Base-by-base conservation (phyloP, 2,329 filamentous ascomycete species). In the Emericellopsis atlantica region DNA sequence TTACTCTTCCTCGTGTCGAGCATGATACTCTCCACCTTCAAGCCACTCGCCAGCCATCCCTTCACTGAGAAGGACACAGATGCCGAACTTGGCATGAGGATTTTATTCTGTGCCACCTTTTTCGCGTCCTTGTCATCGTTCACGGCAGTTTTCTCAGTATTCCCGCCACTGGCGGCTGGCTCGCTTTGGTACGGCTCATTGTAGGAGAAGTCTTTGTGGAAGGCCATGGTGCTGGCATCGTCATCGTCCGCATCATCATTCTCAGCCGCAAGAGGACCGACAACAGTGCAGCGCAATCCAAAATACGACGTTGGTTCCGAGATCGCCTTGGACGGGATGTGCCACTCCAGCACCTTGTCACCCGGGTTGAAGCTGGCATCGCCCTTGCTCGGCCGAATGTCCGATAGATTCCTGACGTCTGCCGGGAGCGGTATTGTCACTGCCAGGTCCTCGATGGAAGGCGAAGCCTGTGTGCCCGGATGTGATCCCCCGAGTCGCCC, bases 291-390 rank as follows among this genome's bases (percentile, higher is more conserved):
- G 39, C 84, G 76, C 33, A 96, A 67, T 1, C 77, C 81, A 40
- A 87, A 87, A 41, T 76, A 78, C 2, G 80, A 74, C 14, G 74
- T 71, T 2, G 83, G 72, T 1, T 74, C 71, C 1, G 76, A 72
- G 3, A 88, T 70, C 43, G 94, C 88, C 60, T 87, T 89, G 21
- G 76, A 74, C 1, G 80, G 76, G 33, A 96, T 77, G 43, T 79
- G 75, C 90, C 90, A 96, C 58, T 94, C 84, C 8, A 95, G 67
- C 2, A 74, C 59, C 37, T 73, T 72, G 39, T 85, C 86, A 2
- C 78, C 79, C 0, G 83, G 78, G 41, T 76, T 83, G 62, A 88
- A 95, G 43, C 74, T 79, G 3, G 87, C 88, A 49, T 96, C 90
- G 31, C 89, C 90, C 48, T 78, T 79, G 49, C 79, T 84, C 2